Conservation (phyloP, 2,329 filamentous ascomycete genomes). For the Endocalyx cinctus region DNA sequence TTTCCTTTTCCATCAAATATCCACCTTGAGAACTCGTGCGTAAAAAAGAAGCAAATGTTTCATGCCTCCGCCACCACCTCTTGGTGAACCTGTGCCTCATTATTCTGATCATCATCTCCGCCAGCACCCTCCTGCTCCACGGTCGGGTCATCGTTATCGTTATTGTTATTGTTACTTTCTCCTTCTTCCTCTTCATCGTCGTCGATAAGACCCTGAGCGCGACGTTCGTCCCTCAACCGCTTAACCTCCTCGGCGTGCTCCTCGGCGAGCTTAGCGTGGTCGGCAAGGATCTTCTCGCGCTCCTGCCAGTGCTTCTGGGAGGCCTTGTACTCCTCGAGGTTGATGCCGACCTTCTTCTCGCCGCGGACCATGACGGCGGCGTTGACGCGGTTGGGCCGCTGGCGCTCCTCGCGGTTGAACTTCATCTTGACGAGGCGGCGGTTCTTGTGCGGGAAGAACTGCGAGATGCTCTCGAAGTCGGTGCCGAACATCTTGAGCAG, state of each 20-base stretch:
- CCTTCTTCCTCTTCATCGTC: constrained; percentile 39
- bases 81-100: neutral
- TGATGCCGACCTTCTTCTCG: constrained; percentile 52
- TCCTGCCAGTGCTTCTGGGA: constrained; percentile 42
- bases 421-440: constrained; percentile 76
- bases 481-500: constrained; percentile 74
- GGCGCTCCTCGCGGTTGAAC: constrained; percentile 73
- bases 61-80: neutral
- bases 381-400: constrained; percentile 59
- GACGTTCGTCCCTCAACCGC: constrained; percentile 37
- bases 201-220: constrained; percentile 26
- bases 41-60: too few relatives aligned
- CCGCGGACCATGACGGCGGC: constrained; percentile 53
- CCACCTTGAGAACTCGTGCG: too few relatives aligned
- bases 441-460: constrained; percentile 68
- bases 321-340: constrained; percentile 56
- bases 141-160: constrained; percentile 7
- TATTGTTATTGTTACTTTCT: constrained; percentile 10
- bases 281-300: constrained; percentile 51
- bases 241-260: constrained; percentile 43
- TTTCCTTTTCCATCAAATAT: too few relatives aligned
- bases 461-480: constrained; percentile 75
- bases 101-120: constrained; percentile 3
- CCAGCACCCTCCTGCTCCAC: constrained; percentile 12
- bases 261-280: constrained; percentile 38